Conservation (phyloP, 768 basidiomycete genomes). For the Boletellus sp. region DNA sequence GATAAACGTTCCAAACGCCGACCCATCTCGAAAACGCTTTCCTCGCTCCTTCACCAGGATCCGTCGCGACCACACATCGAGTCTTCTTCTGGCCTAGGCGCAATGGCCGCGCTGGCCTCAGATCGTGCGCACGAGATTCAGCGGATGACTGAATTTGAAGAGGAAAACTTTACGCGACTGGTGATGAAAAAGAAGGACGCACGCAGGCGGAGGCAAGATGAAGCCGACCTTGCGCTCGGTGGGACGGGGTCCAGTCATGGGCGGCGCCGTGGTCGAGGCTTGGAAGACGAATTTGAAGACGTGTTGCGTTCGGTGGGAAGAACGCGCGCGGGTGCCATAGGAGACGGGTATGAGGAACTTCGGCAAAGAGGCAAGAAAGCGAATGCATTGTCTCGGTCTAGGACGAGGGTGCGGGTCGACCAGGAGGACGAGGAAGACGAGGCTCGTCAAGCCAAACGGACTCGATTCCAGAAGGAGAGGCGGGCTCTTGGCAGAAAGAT, state of each 20-base stretch:
- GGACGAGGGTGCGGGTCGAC: constrained; percentile 34
- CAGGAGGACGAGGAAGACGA: constrained; percentile 28
- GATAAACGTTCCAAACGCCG: constrained; percentile 45
- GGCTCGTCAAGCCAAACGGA: constrained; percentile 33
- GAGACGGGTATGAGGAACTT: constrained; percentile 82
- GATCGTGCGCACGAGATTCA: constrained; percentile 76
- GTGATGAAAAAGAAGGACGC: constrained; percentile 88
- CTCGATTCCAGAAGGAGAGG: constrained; percentile 43
- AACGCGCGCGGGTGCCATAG: constrained; percentile 37
- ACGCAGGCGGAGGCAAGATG: constrained; percentile 67
- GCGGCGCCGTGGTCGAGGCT: constrained; percentile 60
- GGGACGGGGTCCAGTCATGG: constrained; percentile 55
- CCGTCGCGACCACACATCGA: constrained; percentile 65
- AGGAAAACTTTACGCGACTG: constrained; percentile 89
- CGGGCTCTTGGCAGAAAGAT: constrained; percentile 33
- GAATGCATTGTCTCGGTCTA: constrained; percentile 57
- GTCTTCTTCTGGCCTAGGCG: constrained; percentile 69
- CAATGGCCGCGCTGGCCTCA: constrained; percentile 49
- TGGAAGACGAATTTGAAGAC: constrained; percentile 84
- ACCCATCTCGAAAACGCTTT: constrained; percentile 64
- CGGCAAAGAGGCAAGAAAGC: constrained; percentile 63
- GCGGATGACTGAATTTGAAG: constrained; percentile 84
- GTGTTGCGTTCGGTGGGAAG: constrained; percentile 62
- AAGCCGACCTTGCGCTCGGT: constrained; percentile 85
- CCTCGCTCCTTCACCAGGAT: constrained; percentile 47